Evolutionary conservation across 495 filamentous ascomycete species (phyloP).

Genomic region (Aspergillus carlsbadensis): DNA sequence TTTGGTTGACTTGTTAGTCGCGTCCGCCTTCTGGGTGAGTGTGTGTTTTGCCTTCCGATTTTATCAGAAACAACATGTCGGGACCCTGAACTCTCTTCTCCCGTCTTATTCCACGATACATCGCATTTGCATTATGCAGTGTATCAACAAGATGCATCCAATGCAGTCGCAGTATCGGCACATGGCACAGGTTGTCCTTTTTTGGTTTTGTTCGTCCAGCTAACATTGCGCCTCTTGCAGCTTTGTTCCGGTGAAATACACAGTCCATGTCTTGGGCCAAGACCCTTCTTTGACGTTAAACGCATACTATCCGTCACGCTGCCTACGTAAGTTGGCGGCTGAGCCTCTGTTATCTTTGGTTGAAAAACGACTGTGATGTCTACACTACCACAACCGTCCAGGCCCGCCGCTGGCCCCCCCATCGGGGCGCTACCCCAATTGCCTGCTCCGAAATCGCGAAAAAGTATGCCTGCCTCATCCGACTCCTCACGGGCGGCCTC

Average conservation of each 20-base stretch:
- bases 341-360: not conserved
- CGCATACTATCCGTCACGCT: not conserved
- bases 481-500: slow-evolving; percentile 43
- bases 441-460: slow-evolving; percentile 68
- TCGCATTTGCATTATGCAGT: no score
- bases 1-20: no score
- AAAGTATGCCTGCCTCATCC: slow-evolving; percentile 52
- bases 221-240: not conserved
- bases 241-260: not conserved
- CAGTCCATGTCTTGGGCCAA: slow-evolving; percentile 1
- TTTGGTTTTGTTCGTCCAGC: not conserved
- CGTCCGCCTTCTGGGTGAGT: no score
- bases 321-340: not conserved
- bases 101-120: no score
- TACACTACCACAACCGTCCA: slow-evolving; percentile 60
- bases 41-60: no score
- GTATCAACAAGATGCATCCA: no score
- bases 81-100: no score
- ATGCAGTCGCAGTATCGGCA: no score
- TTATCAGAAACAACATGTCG: no score
- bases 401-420: slow-evolving; percentile 62
- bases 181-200: no score
- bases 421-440: slow-evolving; percentile 66
- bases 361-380: slow-evolving; percentile 36
- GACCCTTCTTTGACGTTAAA: not conserved